Percentiles rank a stretch among this genome's conserved stretches.
phyloP scores from a whole-genome alignment of 2,329 filamentous ascomycete species.

The Fusarium kyushuense region DNA sequence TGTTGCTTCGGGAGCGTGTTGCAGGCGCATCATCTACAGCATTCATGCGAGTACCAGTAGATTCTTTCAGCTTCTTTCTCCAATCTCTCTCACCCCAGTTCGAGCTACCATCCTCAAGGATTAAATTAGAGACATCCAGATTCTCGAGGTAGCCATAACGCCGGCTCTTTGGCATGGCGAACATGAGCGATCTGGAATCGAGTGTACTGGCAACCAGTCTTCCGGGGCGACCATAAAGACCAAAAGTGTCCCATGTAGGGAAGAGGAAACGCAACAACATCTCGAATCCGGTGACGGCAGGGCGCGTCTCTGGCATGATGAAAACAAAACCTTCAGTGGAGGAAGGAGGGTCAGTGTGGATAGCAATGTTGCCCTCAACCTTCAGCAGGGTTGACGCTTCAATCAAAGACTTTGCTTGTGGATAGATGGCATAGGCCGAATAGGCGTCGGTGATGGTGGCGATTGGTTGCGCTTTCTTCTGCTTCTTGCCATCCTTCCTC shows the following conservation, averaged over 20 bases:
- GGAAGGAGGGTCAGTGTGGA: slow-evolving; percentile 82
- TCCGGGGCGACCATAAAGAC: slow-evolving; percentile 88
- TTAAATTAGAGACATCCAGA: slow-evolving; percentile 83
- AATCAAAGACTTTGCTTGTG: slow-evolving; percentile 91
- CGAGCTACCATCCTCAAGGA: slow-evolving; percentile 80
- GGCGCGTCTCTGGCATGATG: slow-evolving; percentile 93
- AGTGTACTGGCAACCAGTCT: slow-evolving; percentile 88
- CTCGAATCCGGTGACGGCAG: slow-evolving; percentile 94
- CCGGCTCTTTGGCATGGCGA: slow-evolving; percentile 91
- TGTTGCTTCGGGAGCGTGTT: slow-evolving; percentile 64
- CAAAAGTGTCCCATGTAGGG: slow-evolving; percentile 93
- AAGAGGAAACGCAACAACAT: slow-evolving; percentile 95
- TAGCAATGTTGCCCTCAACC: slow-evolving; percentile 89
- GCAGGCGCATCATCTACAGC: slow-evolving; percentile 64
- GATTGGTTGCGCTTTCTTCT: slow-evolving; percentile 90
- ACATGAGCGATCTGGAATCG: slow-evolving; percentile 93
- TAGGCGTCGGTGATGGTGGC: slow-evolving; percentile 92
- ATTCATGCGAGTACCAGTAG: slow-evolving; percentile 83
- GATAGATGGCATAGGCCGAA: slow-evolving; percentile 94
- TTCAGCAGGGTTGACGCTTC: slow-evolving; percentile 95
- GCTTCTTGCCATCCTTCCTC: slow-evolving; percentile 79
- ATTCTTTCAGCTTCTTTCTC: slow-evolving; percentile 88
- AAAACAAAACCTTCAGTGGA: slow-evolving; percentile 95
- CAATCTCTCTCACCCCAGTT: slow-evolving; percentile 89
- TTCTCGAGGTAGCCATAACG: slow-evolving; percentile 93